Percentiles rank a stretch among this genome's conserved stretches.
These are phyloP conservation scores for Microdochium nivale DNA, from an alignment of 2,329 filamentous ascomycete genomes.

Conservation along the genomic window DNA sequence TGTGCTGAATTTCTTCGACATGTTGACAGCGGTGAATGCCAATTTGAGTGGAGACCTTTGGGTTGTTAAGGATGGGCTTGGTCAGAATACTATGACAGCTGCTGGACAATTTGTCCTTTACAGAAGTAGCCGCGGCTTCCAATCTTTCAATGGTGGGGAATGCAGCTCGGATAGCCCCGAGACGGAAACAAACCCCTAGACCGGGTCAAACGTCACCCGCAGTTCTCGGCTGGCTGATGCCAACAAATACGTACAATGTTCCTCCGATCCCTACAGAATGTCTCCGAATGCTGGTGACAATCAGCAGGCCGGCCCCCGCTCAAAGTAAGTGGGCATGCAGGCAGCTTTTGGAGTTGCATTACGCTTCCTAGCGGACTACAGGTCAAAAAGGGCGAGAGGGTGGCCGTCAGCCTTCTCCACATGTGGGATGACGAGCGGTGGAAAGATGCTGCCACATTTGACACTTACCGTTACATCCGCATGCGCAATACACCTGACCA, in stretches of 20 bases:
- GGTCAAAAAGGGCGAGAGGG: constrained; percentile 10
- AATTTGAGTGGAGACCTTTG: not conserved
- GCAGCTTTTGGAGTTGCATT: too few species aligned
- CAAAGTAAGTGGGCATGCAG: too few species aligned
- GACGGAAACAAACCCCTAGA: too few species aligned
- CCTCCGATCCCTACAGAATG: too few species aligned
- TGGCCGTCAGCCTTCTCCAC: constrained; percentile 8
- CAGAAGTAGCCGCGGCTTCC: not conserved
- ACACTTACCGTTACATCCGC: constrained; percentile 10
- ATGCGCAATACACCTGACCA: constrained; percentile 4
- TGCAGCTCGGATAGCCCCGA: not conserved
- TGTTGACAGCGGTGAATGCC: not conserved
- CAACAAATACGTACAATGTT: too few species aligned
- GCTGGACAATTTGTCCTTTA: not conserved
- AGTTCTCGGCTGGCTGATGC: too few species aligned
- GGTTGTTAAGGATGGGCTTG: not conserved
- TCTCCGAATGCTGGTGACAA: too few species aligned
- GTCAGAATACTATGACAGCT: not conserved
- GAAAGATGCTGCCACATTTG: constrained; percentile 8
- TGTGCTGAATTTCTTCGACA: not conserved
- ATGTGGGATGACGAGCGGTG: constrained; percentile 10
- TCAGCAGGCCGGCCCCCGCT: too few species aligned
- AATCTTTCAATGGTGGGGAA: not conserved
- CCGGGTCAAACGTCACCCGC: too few species aligned
- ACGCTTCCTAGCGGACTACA: constrained; percentile 8